A percentile compares a stretch with the other conserved stretches of the same genome.
Conservation (phyloP, 129 eudicot species). For the Flaveria ramosissima region DNA sequence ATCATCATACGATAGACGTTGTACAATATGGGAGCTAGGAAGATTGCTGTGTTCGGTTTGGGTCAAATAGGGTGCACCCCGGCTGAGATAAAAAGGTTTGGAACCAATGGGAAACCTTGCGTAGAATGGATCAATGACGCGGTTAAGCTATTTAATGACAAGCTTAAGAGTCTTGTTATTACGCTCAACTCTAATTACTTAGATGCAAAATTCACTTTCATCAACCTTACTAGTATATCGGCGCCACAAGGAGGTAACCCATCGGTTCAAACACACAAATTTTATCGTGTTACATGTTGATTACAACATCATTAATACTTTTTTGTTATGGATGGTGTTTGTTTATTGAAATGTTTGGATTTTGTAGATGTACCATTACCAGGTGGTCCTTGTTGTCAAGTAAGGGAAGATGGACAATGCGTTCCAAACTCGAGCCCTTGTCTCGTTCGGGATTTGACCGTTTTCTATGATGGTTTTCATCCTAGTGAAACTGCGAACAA, state of each 20-base stretch:
- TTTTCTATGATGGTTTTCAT: conserved; percentile 42
- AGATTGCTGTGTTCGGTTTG: conserved; percentile 46
- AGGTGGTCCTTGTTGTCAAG: conserved; percentile 35
- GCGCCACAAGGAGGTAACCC: conserved; percentile 37
- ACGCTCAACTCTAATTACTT: conserved; percentile 27
- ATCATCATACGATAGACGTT: conserved; percentile 26
- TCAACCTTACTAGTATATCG: conserved; percentile 30
- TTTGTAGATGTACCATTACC: conserved; percentile 32
- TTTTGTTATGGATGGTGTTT: neutral
- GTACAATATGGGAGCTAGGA: conserved; percentile 54
- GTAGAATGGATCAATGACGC: conserved; percentile 31
- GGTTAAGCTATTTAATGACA: conserved; percentile 39
- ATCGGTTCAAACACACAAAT: neutral
- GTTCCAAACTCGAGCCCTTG: conserved; percentile 28
- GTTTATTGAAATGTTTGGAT: neutral
- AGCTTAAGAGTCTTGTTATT: conserved; percentile 42
- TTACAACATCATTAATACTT: neutral
- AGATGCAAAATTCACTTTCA: conserved; percentile 43
- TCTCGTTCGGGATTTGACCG: conserved; percentile 10
- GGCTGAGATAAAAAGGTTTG: conserved; percentile 19
- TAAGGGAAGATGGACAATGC: conserved; percentile 35
- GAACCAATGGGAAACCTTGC: conserved; percentile 33
- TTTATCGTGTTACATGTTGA: neutral
- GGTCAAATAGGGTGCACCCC: conserved; percentile 54
- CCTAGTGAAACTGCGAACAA: conserved; percentile 31